A percentile compares a stretch with the other conserved stretches of the same genome.
Conservation (phyloP, 2,329 filamentous ascomycete species). For the Calonectria ilicicola region DNA sequence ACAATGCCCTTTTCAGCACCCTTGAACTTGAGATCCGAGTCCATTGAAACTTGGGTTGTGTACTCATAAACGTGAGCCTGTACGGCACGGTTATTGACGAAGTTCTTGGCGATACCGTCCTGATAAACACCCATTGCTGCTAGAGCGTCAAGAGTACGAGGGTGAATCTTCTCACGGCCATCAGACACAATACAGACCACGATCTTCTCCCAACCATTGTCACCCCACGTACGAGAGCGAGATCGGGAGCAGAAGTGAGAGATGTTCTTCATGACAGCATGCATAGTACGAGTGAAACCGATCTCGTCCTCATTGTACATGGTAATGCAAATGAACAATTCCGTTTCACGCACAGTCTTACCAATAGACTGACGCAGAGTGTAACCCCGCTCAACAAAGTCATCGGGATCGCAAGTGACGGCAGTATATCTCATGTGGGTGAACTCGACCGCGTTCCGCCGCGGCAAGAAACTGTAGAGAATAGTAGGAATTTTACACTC, state of each 20-base stretch:
- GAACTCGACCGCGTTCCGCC: constrained; percentile 94
- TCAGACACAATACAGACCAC: constrained; percentile 98
- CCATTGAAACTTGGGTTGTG: constrained; percentile 96
- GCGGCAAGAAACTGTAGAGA: constrained; percentile 94
- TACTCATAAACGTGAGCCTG: constrained; percentile 99
- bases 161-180: constrained; percentile 89
- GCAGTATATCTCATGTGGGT: constrained; percentile 99
- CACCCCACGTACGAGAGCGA: constrained; percentile 96
- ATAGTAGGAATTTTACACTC: constrained; percentile 99
- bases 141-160: constrained; percentile 90
- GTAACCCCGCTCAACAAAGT: constrained; percentile 90
- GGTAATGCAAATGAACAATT: constrained; percentile 95
- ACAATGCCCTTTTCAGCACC: constrained; percentile 99
- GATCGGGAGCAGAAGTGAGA: constrained; percentile 94
- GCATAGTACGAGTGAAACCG: constrained; percentile 96
- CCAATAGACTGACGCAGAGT: constrained; percentile 93
- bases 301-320: constrained; percentile 99
- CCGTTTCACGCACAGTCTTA: constrained; percentile 85
- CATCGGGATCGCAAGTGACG: constrained; percentile 97
- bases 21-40: constrained; percentile 97
- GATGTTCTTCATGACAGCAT: constrained; percentile 98
- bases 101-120: constrained; percentile 97
- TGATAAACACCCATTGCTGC: constrained; percentile 99
- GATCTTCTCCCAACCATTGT: constrained; percentile 98
- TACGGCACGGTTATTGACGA: constrained; percentile 95